Evolutionary conservation across 2,329 filamentous ascomycete species (phyloP).

Genomic region (Fusarium sp.): DNA sequence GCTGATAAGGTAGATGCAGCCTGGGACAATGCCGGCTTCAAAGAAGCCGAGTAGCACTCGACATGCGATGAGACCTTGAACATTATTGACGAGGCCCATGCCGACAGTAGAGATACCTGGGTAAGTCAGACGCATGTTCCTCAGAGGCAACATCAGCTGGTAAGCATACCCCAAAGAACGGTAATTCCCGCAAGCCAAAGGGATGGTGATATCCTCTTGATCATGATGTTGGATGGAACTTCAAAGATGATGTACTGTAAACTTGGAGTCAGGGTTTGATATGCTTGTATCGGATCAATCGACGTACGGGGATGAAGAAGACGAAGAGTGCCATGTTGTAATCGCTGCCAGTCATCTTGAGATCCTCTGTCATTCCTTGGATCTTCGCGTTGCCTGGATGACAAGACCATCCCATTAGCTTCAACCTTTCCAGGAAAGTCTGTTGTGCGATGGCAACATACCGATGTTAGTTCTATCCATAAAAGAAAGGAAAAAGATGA

Average conservation of each 20-base stretch:
- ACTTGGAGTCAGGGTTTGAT: rapidly evolving
- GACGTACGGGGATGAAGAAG: slow-evolving; percentile 5
- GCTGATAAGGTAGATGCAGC: slow-evolving; percentile 2
- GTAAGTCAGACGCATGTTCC: rapidly evolving
- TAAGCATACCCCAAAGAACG: not conserved
- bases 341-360: slow-evolving; percentile 50
- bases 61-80: not conserved
- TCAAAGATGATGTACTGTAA: slow-evolving; percentile 13
- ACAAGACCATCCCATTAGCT: rapidly evolving
- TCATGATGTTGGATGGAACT: slow-evolving; percentile 19
- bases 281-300: rapidly evolving
- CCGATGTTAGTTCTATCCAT: slow-evolving; percentile 43
- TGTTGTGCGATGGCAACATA: rapidly evolving
- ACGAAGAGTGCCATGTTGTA: slow-evolving; percentile 62
- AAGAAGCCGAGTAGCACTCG: not conserved
- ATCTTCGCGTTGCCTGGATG: slow-evolving; percentile 29
- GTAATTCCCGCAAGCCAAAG: slow-evolving; percentile 4
- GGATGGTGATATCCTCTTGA: slow-evolving; percentile 4
- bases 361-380: slow-evolving; percentile 39
- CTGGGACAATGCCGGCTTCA: not conserved
- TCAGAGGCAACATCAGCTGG: rapidly evolving
- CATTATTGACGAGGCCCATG: not conserved
- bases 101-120: not conserved
- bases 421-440: rapidly evolving
- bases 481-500: slow-evolving; percentile 40